Percentiles rank a stretch among this genome's conserved stretches.
Evolutionary conservation across 169 alveolate genomes (phyloP).

Genomic region (Fabrea salina): DNA sequence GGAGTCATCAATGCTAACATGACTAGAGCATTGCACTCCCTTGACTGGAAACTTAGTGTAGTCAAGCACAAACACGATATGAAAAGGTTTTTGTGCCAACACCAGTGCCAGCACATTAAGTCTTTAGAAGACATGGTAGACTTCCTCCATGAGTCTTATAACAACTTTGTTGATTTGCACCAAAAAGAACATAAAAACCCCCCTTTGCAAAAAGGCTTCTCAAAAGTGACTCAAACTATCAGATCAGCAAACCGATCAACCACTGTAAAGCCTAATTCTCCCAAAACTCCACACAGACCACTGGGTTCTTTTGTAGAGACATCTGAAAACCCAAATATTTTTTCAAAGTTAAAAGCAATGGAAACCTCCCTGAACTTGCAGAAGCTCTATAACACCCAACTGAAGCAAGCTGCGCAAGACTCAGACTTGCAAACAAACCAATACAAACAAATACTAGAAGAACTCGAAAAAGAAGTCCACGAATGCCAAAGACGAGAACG

Average conservation of each 20-base stretch:
- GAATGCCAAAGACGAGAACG: background rate
- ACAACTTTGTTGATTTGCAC: too few relatives aligned
- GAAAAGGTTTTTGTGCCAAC: background rate
- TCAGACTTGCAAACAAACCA: background rate
- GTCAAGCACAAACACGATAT: slow-evolving; percentile 7
- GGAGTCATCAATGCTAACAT: slow-evolving; percentile 16
- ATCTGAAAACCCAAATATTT: background rate
- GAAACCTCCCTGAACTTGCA: background rate
- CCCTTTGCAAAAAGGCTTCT: too few relatives aligned
- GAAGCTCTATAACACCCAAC: slow-evolving; percentile 8
- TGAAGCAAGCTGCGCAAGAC: background rate
- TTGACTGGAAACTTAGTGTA: slow-evolving; percentile 8
- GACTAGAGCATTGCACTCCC: background rate
- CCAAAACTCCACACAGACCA: too few relatives aligned
- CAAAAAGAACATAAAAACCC: too few relatives aligned
- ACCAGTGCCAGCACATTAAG: background rate
- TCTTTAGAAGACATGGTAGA: slow-evolving; percentile 20
- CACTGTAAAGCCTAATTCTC: background rate
- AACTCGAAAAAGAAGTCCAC: background rate
- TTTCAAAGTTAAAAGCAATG: background rate
- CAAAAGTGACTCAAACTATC: too few relatives aligned
- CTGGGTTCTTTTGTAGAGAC: background rate
- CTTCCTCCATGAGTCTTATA: slow-evolving; percentile 8
- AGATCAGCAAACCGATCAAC: background rate
- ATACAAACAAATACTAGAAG: background rate